Evolutionary conservation across 1,139 yeast genomes (phyloP).

Genomic region (Nadsonia starkeyi-henricii): DNA sequence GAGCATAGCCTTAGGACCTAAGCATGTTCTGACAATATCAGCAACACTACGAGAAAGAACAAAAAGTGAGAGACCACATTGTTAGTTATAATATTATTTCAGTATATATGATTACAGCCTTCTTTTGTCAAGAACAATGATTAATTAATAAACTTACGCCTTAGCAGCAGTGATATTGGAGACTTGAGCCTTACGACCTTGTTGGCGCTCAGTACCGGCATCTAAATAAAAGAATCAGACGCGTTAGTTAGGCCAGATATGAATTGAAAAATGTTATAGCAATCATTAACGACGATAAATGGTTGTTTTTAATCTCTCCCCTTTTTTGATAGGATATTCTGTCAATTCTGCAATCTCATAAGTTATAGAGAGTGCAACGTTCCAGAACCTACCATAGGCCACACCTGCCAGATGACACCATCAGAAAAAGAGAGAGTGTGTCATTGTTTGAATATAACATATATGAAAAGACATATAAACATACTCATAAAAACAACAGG

Average conservation of each 20-base stretch:
- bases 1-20: slow-evolving; percentile 99
- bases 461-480: slow-evolving; percentile 11
- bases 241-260: too few species aligned
- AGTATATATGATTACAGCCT: too few species aligned
- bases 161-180: slow-evolving; percentile 97
- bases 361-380: too few species aligned
- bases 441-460: not conserved
- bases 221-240: slow-evolving; percentile 22
- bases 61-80: slow-evolving; percentile 3
- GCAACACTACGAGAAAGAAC: slow-evolving; percentile 39
- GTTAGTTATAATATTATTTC: not conserved
- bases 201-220: slow-evolving; percentile 84
- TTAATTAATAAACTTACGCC: slow-evolving; percentile 31
- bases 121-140: too few species aligned
- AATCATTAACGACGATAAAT: not conserved
- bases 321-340: not conserved
- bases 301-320: not conserved
- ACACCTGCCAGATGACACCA: not conserved
- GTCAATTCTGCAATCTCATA: not conserved
- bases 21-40: slow-evolving; percentile 90
- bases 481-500: slow-evolving; percentile 56
- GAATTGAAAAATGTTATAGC: not conserved
- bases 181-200: slow-evolving; percentile 94
- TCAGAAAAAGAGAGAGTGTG: too few species aligned
- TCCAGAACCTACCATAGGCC: not conserved